These are phyloP conservation scores for Magnaporthales sp. DNA, from an alignment of 2,329 filamentous ascomycete species.

Conservation along the genomic window DNA sequence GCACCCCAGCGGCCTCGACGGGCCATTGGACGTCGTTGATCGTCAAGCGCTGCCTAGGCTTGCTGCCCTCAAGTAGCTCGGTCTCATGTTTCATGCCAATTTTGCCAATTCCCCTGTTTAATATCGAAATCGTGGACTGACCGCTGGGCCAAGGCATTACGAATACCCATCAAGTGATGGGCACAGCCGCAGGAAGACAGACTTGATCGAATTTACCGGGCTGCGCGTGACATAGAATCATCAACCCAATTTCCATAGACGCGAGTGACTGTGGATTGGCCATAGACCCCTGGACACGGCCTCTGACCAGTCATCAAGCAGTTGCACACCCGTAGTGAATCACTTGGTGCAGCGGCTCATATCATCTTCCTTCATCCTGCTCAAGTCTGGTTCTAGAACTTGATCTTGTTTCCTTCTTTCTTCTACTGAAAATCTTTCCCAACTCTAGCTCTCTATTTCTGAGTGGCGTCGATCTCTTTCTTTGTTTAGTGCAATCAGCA, in stretches of 20 bases:
- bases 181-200: background rate
- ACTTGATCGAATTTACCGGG: too few relatives aligned
- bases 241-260: background rate
- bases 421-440: background rate
- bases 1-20: too few relatives aligned
- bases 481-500: background rate
- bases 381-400: background rate
- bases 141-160: background rate
- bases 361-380: background rate
- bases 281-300: background rate
- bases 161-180: background rate
- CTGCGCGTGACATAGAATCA: too few relatives aligned
- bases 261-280: background rate
- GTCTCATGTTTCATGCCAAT: background rate
- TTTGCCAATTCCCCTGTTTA: background rate
- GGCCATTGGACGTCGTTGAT: slow-evolving; percentile 2
- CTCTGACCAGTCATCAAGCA: background rate
- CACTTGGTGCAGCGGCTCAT: background rate
- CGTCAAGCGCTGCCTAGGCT: background rate
- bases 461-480: background rate
- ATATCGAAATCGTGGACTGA: background rate
- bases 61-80: background rate
- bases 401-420: background rate
- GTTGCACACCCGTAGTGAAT: background rate
- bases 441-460: background rate